Base-by-base conservation (phyloP, 345 rosid species). In the Stellera chamaejasme region DNA sequence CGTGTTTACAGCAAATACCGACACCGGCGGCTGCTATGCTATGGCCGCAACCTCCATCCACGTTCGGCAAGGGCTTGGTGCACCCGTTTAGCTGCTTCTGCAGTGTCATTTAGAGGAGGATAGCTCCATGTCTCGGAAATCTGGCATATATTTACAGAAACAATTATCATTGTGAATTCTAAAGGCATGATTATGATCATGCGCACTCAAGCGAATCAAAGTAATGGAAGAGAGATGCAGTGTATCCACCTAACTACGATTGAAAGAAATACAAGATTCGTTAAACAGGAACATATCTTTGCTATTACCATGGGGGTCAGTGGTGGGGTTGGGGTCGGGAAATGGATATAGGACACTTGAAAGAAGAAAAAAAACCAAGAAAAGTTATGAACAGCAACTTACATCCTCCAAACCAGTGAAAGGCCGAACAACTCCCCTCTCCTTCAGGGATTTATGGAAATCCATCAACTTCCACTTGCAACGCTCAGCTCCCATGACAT, bases 391-490 rank as follows among this genome's bases (percentile, higher is more conserved):
- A 41, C 27, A 6, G 52, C 61, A 64, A 75, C 97, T 90, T 75
- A 93, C 99, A 67, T 93, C 97, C 76, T 90, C 95, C n/a, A 79
- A 72, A 59, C 95, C 97, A 14, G 82, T 76, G 63, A 90, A 90
- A 58, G 95, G 69, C 69, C 88, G 85, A 71, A 83, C 84, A 1
- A 85, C 79, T 50, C 99, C 99, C 68, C 87, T 79, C 59, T 85
- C 96, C 66, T 71, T 82, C 77, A 89, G 72, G 58, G 92, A 74
- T 71, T 82, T 85, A 56, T 93, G 96, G 66, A 90, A 93, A 47
- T 93, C 96, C 2, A 79, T 67, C 43, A 83, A 71, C 76, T 89
- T 93, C 99, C 99, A 85, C 55, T 80, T 87, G 72, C 99, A 90
- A 54, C 78, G 87, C 67, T 93, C 88, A 5, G 83, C 71, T 70